Evolutionary conservation across 768 basidiomycete species (phyloP), one percentile per base, ranked within the genome.

Genomic region (Mycena pura): DNA sequence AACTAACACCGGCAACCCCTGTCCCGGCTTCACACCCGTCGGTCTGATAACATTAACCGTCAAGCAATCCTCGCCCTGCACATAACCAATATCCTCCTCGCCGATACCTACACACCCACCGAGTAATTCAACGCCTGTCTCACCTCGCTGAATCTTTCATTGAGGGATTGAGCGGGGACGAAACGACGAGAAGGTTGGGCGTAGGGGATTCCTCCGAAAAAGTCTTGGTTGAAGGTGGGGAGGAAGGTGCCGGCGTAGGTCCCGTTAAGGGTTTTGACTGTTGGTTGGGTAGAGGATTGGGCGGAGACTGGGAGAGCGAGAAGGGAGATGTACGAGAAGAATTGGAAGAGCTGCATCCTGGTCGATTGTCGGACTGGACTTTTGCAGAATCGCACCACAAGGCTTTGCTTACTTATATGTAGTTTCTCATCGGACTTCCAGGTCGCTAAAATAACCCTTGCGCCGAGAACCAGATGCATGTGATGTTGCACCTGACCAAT

Each of bases 91-190:
- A 46, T 56, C 54, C 0, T 56, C 54, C 54, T 2, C 44, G 54
- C 54, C 54, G 54, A 56, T 56, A 47, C 54, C 54, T 56, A 56
- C 54, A 56, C 54, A 56, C 54, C 54, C 54, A 47, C 54, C 44
- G 54, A 56, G 34, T 56, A 56, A 56, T 56, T 56, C 54, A 47
- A 56, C 24, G 54, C 54, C 54, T 56, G 54, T 56, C 17, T 56
- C 45, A 56, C 54, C 47, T 46, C 54, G 54, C 54, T 56, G 54
- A 56, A 56, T 56, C 44, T 43, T 47, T 56, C 44, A 46, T 56
- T 46, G 3, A 56, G 54, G 54, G 54, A 47, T 47, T 56, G 54
- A 56, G 54, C 54, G 54, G 54, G 54, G 54, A 56, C 44, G 54
- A 56, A 56, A 56, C 54, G 54, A 56, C 44, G 54, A 46, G 54